Evolutionary conservation across 2,329 filamentous ascomycete genomes (phyloP).

Genomic region (Lanzia echinophila): DNA sequence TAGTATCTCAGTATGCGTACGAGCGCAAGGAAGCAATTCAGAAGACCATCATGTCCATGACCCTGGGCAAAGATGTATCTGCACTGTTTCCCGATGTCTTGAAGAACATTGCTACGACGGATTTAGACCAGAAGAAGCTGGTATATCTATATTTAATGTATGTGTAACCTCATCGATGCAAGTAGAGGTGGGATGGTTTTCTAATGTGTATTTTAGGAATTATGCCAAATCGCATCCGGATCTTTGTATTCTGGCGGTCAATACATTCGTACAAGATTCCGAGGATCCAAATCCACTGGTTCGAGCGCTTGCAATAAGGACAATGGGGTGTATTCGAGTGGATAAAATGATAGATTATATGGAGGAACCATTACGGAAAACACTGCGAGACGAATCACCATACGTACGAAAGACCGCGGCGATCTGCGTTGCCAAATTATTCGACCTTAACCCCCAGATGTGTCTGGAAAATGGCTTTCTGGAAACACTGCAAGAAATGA

Average conservation of each 20-base stretch:
- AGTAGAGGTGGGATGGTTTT: neutral
- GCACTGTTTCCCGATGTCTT: conserved; percentile 94
- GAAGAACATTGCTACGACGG: conserved; percentile 94
- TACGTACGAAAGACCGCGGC: conserved; percentile 98
- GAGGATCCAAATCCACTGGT: conserved; percentile 97
- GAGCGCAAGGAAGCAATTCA: conserved; percentile 99
- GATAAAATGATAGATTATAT: conserved; percentile 99
- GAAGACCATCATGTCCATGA: conserved; percentile 99
- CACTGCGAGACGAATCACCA: conserved; percentile 90
- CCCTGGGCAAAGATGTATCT: conserved; percentile 95
- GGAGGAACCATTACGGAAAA: conserved; percentile 96
- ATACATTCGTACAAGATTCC: conserved; percentile 98
- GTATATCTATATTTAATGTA: conserved; percentile 98
- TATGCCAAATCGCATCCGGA: conserved; percentile 99
- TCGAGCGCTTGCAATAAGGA: conserved; percentile 88
- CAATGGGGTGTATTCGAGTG: conserved; percentile 97
- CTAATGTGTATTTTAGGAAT: conserved; percentile 57
- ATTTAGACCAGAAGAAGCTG: conserved; percentile 98
- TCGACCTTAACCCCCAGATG: conserved; percentile 86
- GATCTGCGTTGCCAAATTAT: conserved; percentile 95
- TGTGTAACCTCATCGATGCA: neutral
- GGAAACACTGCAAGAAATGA: conserved; percentile 88
- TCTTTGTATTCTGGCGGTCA: conserved; percentile 95
- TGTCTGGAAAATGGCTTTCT: conserved; percentile 96
- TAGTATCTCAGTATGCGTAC: conserved; percentile 98